phyloP scores from a whole-genome alignment of 2,329 filamentous ascomycete species.

The Balansia obtecta region DNA sequence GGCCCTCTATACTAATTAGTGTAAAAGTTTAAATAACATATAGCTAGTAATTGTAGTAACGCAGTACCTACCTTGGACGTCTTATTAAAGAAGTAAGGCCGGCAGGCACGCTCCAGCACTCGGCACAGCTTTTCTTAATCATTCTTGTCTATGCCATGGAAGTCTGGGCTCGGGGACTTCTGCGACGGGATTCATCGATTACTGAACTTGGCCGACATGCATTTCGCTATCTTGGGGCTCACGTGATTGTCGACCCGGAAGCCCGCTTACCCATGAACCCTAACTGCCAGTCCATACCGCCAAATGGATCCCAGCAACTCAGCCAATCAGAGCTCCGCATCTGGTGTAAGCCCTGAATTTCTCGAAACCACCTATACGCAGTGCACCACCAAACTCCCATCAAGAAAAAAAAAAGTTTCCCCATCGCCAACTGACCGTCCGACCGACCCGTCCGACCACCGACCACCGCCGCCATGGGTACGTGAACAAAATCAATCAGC shows the following conservation, averaged over 20 bases:
- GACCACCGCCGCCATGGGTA: constrained; percentile 48
- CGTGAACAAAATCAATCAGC: constrained; percentile 31
- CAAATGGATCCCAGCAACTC: constrained; percentile 6
- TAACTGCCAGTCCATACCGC: constrained; percentile 36
- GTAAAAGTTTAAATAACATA: too few relatives aligned
- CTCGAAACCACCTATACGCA: constrained; percentile 11
- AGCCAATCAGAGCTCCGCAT: constrained; percentile 9
- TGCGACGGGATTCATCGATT: too few relatives aligned
- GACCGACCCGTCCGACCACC: constrained; percentile 26
- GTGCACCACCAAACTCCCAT: constrained; percentile 20
- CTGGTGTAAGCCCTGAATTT: constrained; percentile 19
- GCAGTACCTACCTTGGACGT: too few relatives aligned
- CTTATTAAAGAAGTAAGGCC: too few relatives aligned
- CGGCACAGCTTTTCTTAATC: too few relatives aligned
- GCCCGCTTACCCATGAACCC: constrained; percentile 15
- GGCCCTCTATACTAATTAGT: too few relatives aligned
- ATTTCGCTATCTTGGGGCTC: neutral
- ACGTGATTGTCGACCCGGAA: neutral
- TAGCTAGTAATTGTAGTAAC: too few relatives aligned
- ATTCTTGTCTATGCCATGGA: too few relatives aligned
- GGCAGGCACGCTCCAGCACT: too few relatives aligned
- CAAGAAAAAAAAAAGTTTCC: constrained; percentile 17
- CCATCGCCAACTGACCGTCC: constrained; percentile 30
- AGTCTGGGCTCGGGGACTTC: too few relatives aligned
- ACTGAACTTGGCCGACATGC: too few relatives aligned